Conservation (phyloP, 2,329 filamentous ascomycete species). For the Penicillium psychrosexuale region DNA sequence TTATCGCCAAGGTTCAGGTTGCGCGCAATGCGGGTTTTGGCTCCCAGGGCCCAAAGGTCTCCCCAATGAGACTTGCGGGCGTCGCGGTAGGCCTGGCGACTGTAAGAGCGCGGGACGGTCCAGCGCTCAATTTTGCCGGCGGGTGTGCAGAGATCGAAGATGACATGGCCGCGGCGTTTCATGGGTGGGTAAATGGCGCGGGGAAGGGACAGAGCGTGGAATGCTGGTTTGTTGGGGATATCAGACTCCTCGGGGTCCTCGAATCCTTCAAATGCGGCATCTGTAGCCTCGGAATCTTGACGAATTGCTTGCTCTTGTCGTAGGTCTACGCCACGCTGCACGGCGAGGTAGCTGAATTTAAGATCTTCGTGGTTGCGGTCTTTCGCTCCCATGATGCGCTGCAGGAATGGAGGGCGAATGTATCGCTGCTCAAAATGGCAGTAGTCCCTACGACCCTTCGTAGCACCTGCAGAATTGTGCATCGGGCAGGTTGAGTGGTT, state of each 20-base stretch:
- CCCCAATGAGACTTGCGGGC: slow-evolving; percentile 89
- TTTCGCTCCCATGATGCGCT: slow-evolving; percentile 64
- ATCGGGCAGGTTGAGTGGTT: slow-evolving; percentile 87
- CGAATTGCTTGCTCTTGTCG: slow-evolving; percentile 43
- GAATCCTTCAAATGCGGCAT: slow-evolving; percentile 70
- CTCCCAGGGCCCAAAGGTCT: slow-evolving; percentile 91
- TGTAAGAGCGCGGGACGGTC: slow-evolving; percentile 81
- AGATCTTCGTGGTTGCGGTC: slow-evolving; percentile 85
- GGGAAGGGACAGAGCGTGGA: slow-evolving; percentile 67
- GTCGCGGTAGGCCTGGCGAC: slow-evolving; percentile 80
- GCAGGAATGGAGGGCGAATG: slow-evolving; percentile 76
- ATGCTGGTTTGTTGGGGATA: slow-evolving; percentile 9
- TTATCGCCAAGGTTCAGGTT: slow-evolving; percentile 58
- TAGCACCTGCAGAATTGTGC: slow-evolving; percentile 70
- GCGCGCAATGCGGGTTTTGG: slow-evolving; percentile 72
- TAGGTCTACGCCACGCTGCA: slow-evolving; percentile 70
- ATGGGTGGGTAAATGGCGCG: slow-evolving; percentile 75
- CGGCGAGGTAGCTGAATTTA: slow-evolving; percentile 82
- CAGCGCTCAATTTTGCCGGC: slow-evolving; percentile 83
- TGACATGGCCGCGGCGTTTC: slow-evolving; percentile 84
- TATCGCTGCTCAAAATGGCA: slow-evolving; percentile 91
- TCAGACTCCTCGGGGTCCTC: slow-evolving; percentile 45
- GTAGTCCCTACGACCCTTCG: slow-evolving; percentile 75
- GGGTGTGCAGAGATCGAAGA: slow-evolving; percentile 86
- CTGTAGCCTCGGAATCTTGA: slow-evolving; percentile 58